A percentile compares a stretch with the other conserved stretches of the same genome.
Conservation (phyloP, 2,329 filamentous ascomycete species). For the Chalaropsis ovoidea region DNA sequence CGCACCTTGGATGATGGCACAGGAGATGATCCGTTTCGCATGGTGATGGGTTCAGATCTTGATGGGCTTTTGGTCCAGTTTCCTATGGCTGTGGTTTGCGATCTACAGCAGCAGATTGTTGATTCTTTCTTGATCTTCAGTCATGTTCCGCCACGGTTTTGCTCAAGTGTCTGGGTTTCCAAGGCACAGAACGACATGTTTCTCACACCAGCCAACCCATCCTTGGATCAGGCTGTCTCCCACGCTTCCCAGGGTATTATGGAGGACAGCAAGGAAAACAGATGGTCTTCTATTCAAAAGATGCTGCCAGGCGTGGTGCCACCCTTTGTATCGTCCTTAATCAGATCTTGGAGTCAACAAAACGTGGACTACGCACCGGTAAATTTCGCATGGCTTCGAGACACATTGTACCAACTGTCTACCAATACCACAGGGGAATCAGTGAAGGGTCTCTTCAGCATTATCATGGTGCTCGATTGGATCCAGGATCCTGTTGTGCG, state of each 20-base stretch:
- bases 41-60: slow-evolving; percentile 72
- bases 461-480: slow-evolving; percentile 59
- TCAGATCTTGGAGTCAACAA: background rate
- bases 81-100: slow-evolving; percentile 33
- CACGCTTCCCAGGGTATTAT: background rate
- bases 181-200: slow-evolving; percentile 46
- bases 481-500: slow-evolving; percentile 47
- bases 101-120: slow-evolving; percentile 42
- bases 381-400: slow-evolving; percentile 42
- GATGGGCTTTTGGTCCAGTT: slow-evolving; percentile 49
- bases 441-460: slow-evolving; percentile 46
- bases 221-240: slow-evolving; percentile 1
- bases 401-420: slow-evolving; percentile 49
- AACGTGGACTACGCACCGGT: slow-evolving; percentile 23
- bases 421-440: slow-evolving; percentile 31
- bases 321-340: background rate
- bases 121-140: slow-evolving; percentile 63
- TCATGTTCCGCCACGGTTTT: slow-evolving; percentile 36
- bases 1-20: slow-evolving; percentile 63
- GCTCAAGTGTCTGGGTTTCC: slow-evolving; percentile 28
- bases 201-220: slow-evolving; percentile 31
- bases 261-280: background rate
- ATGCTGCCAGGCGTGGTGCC: slow-evolving; percentile 19
- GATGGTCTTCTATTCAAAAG: slow-evolving; percentile 11
- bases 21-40: slow-evolving; percentile 72